phyloP scores from a whole-genome alignment of 495 filamentous ascomycete species.

The Ramalina peruviana region DNA sequence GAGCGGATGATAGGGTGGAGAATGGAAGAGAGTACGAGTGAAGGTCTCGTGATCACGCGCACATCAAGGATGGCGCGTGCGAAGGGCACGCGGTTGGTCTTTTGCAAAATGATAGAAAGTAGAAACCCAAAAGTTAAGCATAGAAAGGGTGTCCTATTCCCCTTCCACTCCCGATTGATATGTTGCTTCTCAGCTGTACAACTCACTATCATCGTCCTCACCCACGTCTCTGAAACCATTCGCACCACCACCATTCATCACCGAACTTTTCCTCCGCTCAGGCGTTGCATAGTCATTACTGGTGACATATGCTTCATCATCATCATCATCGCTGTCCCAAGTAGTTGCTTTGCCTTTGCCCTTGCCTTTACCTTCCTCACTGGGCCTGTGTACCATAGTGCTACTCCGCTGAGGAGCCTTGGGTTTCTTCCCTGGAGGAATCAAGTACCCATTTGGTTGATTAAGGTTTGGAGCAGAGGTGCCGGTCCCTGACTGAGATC shows the following conservation, averaged over 20 bases:
- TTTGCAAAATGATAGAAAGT: too few relatives aligned
- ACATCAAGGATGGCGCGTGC: too few relatives aligned
- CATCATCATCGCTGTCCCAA: constrained; percentile 15
- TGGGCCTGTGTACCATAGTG: constrained; percentile 1
- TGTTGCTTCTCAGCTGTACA: constrained; percentile 3
- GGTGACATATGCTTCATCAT: constrained; percentile 18
- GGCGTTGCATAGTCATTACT: constrained; percentile 14
- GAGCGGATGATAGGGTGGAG: too few relatives aligned
- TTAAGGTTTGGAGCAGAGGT: not conserved
- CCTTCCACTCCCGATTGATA: too few relatives aligned
- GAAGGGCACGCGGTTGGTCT: not conserved
- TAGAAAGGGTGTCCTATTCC: too few relatives aligned
- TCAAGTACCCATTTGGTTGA: not conserved
- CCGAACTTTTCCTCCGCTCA: constrained; percentile 2
- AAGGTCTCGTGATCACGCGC: too few relatives aligned
- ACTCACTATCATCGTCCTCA: constrained; percentile 9
- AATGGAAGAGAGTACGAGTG: too few relatives aligned
- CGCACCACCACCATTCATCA: not conserved
- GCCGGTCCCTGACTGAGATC: not conserved
- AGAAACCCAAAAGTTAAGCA: too few relatives aligned
- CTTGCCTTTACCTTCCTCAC: constrained; percentile 9
- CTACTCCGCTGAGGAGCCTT: not conserved
- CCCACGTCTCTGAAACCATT: constrained; percentile 6
- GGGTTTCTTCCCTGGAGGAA: not conserved
- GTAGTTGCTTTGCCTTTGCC: constrained; percentile 15